Percentiles rank a stretch among this genome's conserved stretches.
These are phyloP conservation scores for Phytophthora pisi DNA, from an alignment of 352 stramenopile genomes.

Conservation along the genomic window DNA sequence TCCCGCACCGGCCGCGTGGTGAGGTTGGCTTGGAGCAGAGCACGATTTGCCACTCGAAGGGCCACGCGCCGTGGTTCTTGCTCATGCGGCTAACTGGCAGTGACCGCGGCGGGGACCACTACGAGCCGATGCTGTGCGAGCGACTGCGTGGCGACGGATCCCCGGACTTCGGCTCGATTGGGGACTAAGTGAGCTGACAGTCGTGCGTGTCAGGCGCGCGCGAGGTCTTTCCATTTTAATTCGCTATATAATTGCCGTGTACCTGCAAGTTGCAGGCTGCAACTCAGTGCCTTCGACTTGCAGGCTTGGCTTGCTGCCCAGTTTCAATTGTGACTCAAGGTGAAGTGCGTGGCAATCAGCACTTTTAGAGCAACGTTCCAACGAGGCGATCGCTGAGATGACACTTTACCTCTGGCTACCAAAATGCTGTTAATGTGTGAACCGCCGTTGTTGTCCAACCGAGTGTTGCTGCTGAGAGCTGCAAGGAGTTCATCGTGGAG, in stretches of 20 bases:
- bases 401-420: no score
- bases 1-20: slow-evolving; percentile 73
- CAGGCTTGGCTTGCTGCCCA: not conserved
- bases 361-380: no score
- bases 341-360: not conserved
- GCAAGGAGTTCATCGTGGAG: not conserved
- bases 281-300: not conserved
- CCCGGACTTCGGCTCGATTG: slow-evolving; percentile 84
- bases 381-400: no score
- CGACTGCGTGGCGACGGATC: slow-evolving; percentile 83
- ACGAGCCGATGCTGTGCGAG: slow-evolving; percentile 88
- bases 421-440: no score
- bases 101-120: slow-evolving; percentile 86
- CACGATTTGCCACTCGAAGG: slow-evolving; percentile 68
- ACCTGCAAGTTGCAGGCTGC: no score
- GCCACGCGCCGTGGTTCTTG: slow-evolving; percentile 85
- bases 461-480: not conserved
- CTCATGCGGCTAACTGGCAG: slow-evolving; percentile 87
- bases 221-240: slow-evolving; percentile 32
- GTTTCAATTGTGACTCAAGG: not conserved
- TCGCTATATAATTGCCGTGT: slow-evolving; percentile 33
- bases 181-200: slow-evolving; percentile 48
- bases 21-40: slow-evolving; percentile 48
- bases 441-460: no score
- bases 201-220: slow-evolving; percentile 5